phyloP scores from a whole-genome alignment of 176 grass and related monocot genomes.

The Lolium rigidum region DNA sequence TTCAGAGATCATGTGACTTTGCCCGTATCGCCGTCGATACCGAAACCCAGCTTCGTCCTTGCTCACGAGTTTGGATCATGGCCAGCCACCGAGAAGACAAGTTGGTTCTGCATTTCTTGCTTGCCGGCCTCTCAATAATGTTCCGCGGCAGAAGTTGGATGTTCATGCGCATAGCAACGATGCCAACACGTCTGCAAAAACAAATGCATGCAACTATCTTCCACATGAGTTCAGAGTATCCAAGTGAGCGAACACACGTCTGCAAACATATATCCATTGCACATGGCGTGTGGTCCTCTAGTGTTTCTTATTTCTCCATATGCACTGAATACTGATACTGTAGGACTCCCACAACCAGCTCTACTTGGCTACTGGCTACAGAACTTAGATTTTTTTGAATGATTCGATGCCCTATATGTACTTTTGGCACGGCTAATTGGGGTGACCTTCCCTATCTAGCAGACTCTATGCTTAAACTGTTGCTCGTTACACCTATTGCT shows the following conservation, averaged over 20 bases:
- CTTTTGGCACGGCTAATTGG: not conserved
- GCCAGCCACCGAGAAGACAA: too few species aligned
- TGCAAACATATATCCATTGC: not conserved
- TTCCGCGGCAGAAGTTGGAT: not conserved
- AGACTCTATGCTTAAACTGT: not conserved
- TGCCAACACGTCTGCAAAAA: not conserved
- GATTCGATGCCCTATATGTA: not conserved
- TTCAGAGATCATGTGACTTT: slow-evolving; percentile 29
- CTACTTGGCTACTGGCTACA: slow-evolving; percentile 8
- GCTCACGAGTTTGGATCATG: not conserved
- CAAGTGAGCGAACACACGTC: too few species aligned
- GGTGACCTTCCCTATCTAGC: not conserved
- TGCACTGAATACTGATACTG: not conserved
- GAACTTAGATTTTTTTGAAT: not conserved
- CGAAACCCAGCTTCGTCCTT: not conserved
- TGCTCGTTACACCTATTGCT: not conserved
- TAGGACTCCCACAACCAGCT: not conserved
- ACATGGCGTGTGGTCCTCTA: slow-evolving; percentile 37
- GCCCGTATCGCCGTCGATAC: not conserved
- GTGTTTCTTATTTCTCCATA: not conserved
- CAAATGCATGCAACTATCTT: not conserved
- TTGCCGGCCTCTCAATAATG: not conserved
- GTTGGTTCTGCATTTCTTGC: too few species aligned
- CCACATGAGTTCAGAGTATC: not conserved
- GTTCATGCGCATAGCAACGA: not conserved